Conservation (phyloP, 805 yeast genomes). For the Vanderwaltozyma polyspora region DNA sequence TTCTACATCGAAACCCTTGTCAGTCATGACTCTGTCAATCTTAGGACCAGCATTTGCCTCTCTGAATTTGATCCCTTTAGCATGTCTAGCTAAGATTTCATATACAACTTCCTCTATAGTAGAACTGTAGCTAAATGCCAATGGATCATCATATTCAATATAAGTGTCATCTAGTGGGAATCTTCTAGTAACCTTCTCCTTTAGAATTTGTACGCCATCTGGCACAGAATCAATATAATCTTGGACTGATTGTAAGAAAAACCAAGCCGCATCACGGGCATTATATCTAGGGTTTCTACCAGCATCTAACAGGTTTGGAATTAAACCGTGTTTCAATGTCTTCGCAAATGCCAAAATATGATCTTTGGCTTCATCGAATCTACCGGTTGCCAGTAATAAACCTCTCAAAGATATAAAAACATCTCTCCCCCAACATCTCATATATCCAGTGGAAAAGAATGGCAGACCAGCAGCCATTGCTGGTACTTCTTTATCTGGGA, state of each 20-base stretch:
- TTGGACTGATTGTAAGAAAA: conserved; percentile 79
- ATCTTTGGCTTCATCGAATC: conserved; percentile 64
- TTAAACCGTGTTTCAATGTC: conserved; percentile 88
- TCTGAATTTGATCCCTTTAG: conserved; percentile 72
- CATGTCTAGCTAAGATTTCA: conserved; percentile 82
- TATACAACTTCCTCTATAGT: conserved; percentile 66
- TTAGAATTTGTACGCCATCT: conserved; percentile 51
- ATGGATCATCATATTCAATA: conserved; percentile 53
- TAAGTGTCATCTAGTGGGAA: conserved; percentile 83
- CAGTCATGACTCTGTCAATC: conserved; percentile 84
- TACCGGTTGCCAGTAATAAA: conserved; percentile 60
- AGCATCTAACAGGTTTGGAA: conserved; percentile 86
- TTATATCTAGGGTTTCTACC: conserved; percentile 90
- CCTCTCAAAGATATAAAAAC: conserved; percentile 85
- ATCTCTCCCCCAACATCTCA: conserved; percentile 99
- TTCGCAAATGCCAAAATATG: conserved; percentile 84
- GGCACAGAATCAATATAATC: conserved; percentile 66
- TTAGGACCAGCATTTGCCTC: conserved; percentile 92
- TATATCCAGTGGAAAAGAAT: conserved; percentile 78
- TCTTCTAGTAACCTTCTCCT: conserved; percentile 66
- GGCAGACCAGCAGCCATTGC: conserved; percentile 95
- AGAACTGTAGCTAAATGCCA: conserved; percentile 63
- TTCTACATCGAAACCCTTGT: conserved; percentile 81
- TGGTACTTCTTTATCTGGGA: conserved; percentile 52
- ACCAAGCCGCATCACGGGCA: conserved; percentile 97